phyloP scores from a whole-genome alignment of 2,329 filamentous ascomycete genomes.

The Teratosphaeria destructans region DNA sequence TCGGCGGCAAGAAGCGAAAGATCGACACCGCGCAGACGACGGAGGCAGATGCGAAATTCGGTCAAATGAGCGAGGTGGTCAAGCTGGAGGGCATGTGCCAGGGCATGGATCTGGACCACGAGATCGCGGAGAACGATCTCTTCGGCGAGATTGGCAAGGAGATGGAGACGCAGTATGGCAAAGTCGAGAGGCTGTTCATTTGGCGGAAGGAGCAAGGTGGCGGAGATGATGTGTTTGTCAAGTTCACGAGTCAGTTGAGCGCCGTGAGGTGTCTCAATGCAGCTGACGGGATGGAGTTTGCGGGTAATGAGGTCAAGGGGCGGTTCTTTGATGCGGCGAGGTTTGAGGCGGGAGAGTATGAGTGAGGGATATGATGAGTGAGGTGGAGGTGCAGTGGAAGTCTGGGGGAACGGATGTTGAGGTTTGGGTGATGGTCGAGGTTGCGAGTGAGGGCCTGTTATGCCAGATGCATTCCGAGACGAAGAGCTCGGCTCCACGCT shows the following conservation, averaged over 20 bases:
- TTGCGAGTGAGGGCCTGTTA: too few species aligned
- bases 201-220: constrained; percentile 43
- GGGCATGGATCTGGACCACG: constrained; percentile 68
- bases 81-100: constrained; percentile 78
- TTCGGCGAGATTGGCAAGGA: constrained; percentile 94
- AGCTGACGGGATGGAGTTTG: constrained; percentile 77
- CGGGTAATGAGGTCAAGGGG: constrained; percentile 73
- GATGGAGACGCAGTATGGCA: constrained; percentile 60
- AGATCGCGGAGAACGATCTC: constrained; percentile 57
- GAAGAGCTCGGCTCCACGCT: too few species aligned
- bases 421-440: too few species aligned
- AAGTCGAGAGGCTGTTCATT: constrained; percentile 39
- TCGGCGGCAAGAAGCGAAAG: constrained; percentile 58
- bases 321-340: constrained; percentile 72
- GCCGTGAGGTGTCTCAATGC: constrained; percentile 86
- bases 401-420: too few species aligned
- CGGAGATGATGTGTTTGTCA: constrained; percentile 63
- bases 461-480: too few species aligned
- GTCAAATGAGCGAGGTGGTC: constrained; percentile 67
- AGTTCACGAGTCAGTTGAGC: constrained; percentile 77
- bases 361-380: constrained; percentile 5
- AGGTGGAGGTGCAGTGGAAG: not conserved
- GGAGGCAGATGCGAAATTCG: constrained; percentile 27
- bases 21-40: constrained; percentile 13
- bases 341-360: constrained; percentile 56